Base-by-base conservation (phyloP, 148 eudicot genomes). In the Gaultheria prostrata region DNA sequence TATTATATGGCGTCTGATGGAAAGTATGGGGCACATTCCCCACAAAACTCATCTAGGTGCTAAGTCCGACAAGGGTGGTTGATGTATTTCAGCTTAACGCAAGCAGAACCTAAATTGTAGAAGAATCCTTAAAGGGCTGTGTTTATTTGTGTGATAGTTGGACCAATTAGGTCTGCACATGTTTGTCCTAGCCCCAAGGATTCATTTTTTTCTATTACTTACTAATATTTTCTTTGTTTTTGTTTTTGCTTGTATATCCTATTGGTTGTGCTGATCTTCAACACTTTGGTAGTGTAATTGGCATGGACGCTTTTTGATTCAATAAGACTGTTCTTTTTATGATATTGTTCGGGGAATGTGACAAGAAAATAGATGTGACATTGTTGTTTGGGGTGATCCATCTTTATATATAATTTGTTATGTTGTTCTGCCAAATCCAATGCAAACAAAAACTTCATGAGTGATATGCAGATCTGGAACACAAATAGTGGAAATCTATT, bases 401-500 rank as follows among this genome's bases (percentile, higher is more conserved):
- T 45, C 43, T 18, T 26, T 48, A 1, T 12, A 6, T 45, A 24
- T 45, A 13, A 8, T n/a, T 76, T 28, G 51, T 39, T 80, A 7
- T 80, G 20, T 17, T 49, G 6, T 48, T 39, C 8, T 69, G 18
- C 43, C 6, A 39, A 39, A 39, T 39, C 18, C 59, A 50, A 32
- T 48, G 17, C 28, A 67, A 45, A 0, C 21, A n/a, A 24, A 72
- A 13, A 73, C 30, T 2, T 80, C n/a, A 50, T 79, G 76, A 28
- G 33, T 59, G 46, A 67, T 49, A 84, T 21, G 43, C 83, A 88
- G 90, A 71, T 88, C 26, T 88, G 88, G 86, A 86, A 72, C 56
- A 86, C 90, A 78, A 86, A 82, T 33, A 69, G 69, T 84, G 90
- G 83, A 67, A 79, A 59, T 50, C 85, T 84, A 13, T 69, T 86